These are phyloP conservation scores for Hibiscus tridactylites DNA, from an alignment of 345 rosid genomes.

Conservation along the genomic window DNA sequence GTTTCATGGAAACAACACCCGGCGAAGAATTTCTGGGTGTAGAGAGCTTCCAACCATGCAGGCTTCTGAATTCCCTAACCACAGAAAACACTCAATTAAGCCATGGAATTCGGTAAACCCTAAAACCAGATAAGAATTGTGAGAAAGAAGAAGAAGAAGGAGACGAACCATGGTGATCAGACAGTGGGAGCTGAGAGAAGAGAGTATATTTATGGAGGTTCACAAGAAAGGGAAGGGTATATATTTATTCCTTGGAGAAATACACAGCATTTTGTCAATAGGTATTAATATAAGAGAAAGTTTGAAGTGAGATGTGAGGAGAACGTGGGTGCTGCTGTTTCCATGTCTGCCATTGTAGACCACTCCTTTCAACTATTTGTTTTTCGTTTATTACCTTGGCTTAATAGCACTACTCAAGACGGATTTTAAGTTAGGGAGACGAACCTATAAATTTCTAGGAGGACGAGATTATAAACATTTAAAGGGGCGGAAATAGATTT, in stretches of 20 bases:
- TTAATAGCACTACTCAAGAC: constrained; percentile 46
- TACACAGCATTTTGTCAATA: constrained; percentile 24
- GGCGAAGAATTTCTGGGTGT: constrained; percentile 69
- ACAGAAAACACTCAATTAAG: not conserved
- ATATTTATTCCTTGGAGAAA: constrained; percentile 49
- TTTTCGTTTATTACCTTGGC: constrained; percentile 49
- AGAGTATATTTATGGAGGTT: constrained; percentile 51
- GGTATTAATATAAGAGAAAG: constrained; percentile 6
- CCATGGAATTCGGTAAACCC: not conserved
- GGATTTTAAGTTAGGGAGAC: too few species aligned
- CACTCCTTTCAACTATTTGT: constrained; percentile 22
- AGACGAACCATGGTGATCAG: constrained; percentile 48
- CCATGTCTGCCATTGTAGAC: constrained; percentile 63
- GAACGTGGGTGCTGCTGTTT: constrained; percentile 95
- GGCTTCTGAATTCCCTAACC: constrained; percentile 68
- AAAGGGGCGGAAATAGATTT: too few species aligned
- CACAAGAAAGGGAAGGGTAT: constrained; percentile 36
- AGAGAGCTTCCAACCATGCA: constrained; percentile 90
- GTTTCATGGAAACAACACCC: constrained; percentile 69
- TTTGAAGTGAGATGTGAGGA: constrained; percentile 34
- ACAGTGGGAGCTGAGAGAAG: constrained; percentile 13
- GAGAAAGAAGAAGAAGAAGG: not conserved
- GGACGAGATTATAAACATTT: too few species aligned
- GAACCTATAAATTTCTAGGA: too few species aligned
- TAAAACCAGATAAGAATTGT: not conserved